Evolutionary conservation across 2,329 filamentous ascomycete species (phyloP).

Genomic region (Grosmannia serpens): DNA sequence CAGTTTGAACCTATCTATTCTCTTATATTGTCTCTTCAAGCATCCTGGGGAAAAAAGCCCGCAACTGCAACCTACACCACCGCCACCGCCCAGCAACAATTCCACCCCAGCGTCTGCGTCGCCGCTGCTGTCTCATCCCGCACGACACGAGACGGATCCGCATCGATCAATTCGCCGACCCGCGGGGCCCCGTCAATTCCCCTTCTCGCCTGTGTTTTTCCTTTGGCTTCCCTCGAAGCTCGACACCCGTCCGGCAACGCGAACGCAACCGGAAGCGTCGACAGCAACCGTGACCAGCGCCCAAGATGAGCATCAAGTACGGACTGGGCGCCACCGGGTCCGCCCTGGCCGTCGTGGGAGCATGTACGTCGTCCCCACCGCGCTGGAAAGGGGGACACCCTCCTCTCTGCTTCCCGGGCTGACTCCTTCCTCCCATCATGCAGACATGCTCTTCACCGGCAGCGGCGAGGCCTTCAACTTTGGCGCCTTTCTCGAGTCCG

Average conservation of each 20-base stretch:
- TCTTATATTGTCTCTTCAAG: too few species aligned
- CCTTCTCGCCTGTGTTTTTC: too few species aligned
- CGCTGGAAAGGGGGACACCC: background rate
- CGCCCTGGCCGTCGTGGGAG: conserved; percentile 61
- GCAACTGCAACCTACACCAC: background rate
- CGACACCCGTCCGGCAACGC: background rate
- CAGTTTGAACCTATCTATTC: too few species aligned
- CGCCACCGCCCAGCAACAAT: too few species aligned
- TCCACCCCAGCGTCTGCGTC: too few species aligned
- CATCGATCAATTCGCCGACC: too few species aligned
- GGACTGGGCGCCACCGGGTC: conserved; percentile 56
- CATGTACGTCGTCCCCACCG: conserved; percentile 48
- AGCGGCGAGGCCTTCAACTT: conserved; percentile 96
- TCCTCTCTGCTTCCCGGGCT: background rate
- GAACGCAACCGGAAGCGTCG: background rate
- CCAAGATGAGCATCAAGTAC: conserved; percentile 59
- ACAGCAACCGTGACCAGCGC: background rate
- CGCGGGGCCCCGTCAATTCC: too few species aligned
- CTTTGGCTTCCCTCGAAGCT: too few species aligned
- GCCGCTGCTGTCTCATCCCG: too few species aligned
- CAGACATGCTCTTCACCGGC: conserved; percentile 97
- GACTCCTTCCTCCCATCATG: background rate
- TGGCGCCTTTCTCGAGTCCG: conserved; percentile 84
- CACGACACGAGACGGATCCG: too few species aligned
- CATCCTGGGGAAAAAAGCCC: background rate